phyloP scores from a whole-genome alignment of 2,329 filamentous ascomycete species.

The Ascochyta clinopodiicola region DNA sequence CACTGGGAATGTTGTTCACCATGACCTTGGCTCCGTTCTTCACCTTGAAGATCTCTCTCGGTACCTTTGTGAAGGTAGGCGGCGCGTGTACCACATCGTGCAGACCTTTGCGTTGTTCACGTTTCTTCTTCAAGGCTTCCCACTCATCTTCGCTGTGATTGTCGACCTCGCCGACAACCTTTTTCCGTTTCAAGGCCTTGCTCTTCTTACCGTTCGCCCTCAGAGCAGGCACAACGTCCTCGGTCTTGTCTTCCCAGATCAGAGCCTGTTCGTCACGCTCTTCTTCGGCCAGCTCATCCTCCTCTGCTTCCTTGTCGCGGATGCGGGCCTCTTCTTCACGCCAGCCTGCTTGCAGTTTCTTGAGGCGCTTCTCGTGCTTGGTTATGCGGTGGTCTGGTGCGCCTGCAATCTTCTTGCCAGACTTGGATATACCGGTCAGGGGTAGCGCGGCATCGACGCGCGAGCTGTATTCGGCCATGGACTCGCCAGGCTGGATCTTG shows the following conservation, averaged over 20 bases:
- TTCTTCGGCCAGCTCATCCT: slow-evolving; percentile 70
- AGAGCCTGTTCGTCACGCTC: slow-evolving; percentile 69
- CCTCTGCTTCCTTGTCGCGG: slow-evolving; percentile 80
- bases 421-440: slow-evolving; percentile 68
- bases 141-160: slow-evolving; percentile 76
- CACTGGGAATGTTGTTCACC: slow-evolving; percentile 72
- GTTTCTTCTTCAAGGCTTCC: slow-evolving; percentile 69
- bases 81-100: slow-evolving; percentile 75
- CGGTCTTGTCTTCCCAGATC: slow-evolving; percentile 67
- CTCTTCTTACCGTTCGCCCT: slow-evolving; percentile 54
- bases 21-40: slow-evolving; percentile 69
- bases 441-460: slow-evolving; percentile 87
- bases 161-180: slow-evolving; percentile 57
- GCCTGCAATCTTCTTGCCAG: slow-evolving; percentile 69
- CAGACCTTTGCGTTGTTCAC: slow-evolving; percentile 62
- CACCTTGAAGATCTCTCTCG: slow-evolving; percentile 69
- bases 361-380: slow-evolving; percentile 82
- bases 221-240: slow-evolving; percentile 61
- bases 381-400: slow-evolving; percentile 72
- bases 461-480: slow-evolving; percentile 78
- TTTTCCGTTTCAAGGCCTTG: slow-evolving; percentile 59
- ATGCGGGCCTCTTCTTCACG: slow-evolving; percentile 59
- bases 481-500: slow-evolving; percentile 80
- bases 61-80: slow-evolving; percentile 70
- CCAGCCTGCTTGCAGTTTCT: slow-evolving; percentile 65